Evolutionary conservation across 768 basidiomycete genomes (phyloP).

Genomic region (Russula earlei): DNA sequence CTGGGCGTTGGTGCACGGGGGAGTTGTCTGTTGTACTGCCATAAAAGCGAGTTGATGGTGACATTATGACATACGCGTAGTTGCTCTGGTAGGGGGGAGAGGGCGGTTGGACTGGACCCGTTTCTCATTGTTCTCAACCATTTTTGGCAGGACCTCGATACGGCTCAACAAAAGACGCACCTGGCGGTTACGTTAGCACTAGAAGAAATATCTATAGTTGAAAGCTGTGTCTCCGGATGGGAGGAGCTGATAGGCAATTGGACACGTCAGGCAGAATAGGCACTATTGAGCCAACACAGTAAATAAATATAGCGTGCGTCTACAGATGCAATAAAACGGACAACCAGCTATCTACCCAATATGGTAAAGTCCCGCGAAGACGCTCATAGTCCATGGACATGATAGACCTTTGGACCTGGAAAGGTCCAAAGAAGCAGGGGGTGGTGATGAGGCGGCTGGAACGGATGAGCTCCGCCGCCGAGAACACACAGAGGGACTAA

Average conservation of each 20-base stretch:
- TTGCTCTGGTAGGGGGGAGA: neutral
- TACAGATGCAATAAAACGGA: too few species aligned
- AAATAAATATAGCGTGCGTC: neutral
- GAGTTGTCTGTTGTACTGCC: neutral
- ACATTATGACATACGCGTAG: constrained; percentile 3
- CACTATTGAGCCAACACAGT: neutral
- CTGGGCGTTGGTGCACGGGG: neutral
- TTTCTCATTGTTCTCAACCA: constrained; percentile 17
- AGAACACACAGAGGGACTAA: neutral
- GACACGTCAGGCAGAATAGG: neutral
- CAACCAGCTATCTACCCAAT: neutral
- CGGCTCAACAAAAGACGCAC: constrained; percentile 5
- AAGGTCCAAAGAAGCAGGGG: constrained; percentile 1
- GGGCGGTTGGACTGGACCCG: neutral
- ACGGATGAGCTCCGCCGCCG: neutral
- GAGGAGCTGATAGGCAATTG: neutral
- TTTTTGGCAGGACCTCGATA: constrained; percentile 15
- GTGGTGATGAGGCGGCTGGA: constrained; percentile 16
- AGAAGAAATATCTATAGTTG: constrained; percentile 17
- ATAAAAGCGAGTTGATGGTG: neutral
- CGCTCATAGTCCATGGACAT: constrained; percentile 4
- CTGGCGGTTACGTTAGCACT: constrained; percentile 15
- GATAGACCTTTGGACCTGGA: constrained; percentile 9
- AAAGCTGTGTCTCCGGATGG: constrained; percentile 17
- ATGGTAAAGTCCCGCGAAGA: constrained; percentile 2